Percentiles rank a stretch among this genome's conserved stretches.
Evolutionary conservation across 2,329 filamentous ascomycete genomes (phyloP).

Genomic region (Fusarium acutatum): DNA sequence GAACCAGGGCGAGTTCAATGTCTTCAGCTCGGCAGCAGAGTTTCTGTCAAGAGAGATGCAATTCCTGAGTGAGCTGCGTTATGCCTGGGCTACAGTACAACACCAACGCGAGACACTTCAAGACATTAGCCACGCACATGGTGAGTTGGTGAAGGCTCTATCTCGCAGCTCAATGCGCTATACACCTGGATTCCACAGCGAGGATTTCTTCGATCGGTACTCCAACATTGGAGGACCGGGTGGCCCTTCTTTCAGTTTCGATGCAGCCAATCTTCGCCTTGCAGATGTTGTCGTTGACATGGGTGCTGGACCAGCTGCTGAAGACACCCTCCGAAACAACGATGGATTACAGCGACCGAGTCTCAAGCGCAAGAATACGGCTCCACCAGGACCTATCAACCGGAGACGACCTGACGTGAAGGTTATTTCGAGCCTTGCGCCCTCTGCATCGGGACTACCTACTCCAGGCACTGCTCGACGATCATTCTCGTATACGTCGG

Average conservation of each 20-base stretch:
- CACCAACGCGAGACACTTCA: conserved; percentile 84
- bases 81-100: conserved; percentile 79
- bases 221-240: conserved; percentile 63
- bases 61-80: conserved; percentile 77
- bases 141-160: conserved; percentile 78
- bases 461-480: conserved; percentile 49
- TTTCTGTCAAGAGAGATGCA: conserved; percentile 83
- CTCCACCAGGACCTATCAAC: conserved; percentile 47
- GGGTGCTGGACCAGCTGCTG: conserved; percentile 63
- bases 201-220: conserved; percentile 89
- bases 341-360: conserved; percentile 47
- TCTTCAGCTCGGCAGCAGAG: conserved; percentile 71
- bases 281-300: conserved; percentile 71
- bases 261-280: conserved; percentile 78
- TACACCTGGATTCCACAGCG: conserved; percentile 81
- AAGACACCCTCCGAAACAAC: conserved; percentile 53
- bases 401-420: conserved; percentile 52
- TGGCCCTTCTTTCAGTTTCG: conserved; percentile 70
- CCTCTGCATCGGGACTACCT: conserved; percentile 38
- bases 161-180: conserved; percentile 73
- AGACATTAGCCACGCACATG: conserved; percentile 79
- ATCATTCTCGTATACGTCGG: conserved; percentile 47
- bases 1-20: conserved; percentile 62
- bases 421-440: conserved; percentile 43
- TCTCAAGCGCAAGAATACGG: conserved; percentile 61